These are phyloP conservation scores for Acanthamoeba triangularis DNA, from an alignment of 208 protist species.

Conservation along the genomic window DNA sequence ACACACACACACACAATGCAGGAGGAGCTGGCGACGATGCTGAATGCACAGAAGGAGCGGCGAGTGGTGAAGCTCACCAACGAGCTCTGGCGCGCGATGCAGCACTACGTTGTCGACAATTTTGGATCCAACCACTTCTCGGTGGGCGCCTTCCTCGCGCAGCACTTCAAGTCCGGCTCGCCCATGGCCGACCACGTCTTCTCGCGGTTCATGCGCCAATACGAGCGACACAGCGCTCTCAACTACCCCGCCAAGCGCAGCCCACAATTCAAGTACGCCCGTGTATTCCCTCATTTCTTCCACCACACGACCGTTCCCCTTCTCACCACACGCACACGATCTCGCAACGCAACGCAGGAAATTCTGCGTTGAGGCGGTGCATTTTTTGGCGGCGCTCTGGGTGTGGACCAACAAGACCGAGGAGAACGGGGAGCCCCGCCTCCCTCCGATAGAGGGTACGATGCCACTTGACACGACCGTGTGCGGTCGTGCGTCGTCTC, in stretches of 20 bases:
- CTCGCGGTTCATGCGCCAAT: constrained; percentile 17
- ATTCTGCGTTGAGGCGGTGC: constrained; percentile 1
- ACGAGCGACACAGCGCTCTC: background rate
- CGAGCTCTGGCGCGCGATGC: constrained; percentile 27
- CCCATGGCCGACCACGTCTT: constrained; percentile 40
- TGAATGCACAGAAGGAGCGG: constrained; percentile 1
- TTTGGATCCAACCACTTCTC: constrained; percentile 34
- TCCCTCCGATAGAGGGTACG: background rate
- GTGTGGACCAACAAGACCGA: constrained; percentile 18
- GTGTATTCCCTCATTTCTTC: background rate
- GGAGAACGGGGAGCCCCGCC: background rate
- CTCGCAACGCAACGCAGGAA: background rate
- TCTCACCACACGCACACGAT: background rate
- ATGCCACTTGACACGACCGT: background rate
- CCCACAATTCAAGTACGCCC: background rate
- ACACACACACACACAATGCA: background rate
- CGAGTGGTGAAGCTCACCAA: constrained; percentile 32
- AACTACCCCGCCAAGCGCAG: constrained; percentile 1
- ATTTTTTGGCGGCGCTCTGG: constrained; percentile 36
- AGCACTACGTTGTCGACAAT: constrained; percentile 29
- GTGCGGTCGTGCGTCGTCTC: background rate
- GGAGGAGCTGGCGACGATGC: constrained; percentile 6
- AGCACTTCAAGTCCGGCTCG: constrained; percentile 53
- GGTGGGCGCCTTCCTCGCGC: constrained; percentile 29
- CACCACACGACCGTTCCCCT: background rate